Base-by-base conservation (phyloP, 345 rosid genomes). In the Pistacia atlantica region DNA sequence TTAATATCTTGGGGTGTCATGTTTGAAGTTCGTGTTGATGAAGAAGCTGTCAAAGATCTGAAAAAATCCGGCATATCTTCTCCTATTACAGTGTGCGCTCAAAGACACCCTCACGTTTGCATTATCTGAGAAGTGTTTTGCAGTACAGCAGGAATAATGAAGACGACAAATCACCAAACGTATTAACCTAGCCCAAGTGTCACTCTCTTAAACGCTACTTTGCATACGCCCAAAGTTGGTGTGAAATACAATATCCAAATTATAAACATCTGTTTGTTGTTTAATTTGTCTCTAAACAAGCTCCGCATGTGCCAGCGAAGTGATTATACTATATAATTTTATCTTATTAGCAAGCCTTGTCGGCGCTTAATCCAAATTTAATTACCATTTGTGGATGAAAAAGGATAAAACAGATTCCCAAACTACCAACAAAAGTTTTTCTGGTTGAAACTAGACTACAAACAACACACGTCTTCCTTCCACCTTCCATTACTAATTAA, bases 31-130 rank as follows among this genome's bases (percentile, higher is more conserved):
- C 35, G 12, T 13, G 33, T 6, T 3, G 7, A 25, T 28, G 33
- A 8, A 33, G 45, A 72, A 48, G 69, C 76, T 49, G 76, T 73
- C 76, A 12, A 61, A 31, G 59, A 48, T 63, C 61, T 49, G 42
- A 46, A 31, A 31, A 46, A 31, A 48, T 48, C 75, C 42, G 10
- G 66, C 68, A 31, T 60, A 73, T 46, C 66, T 59, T 42, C 54
- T 14, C 37, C 8, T 12, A 4, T 13, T 20, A 4, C 57, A 3
- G 42, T 6, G 37, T 46, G 33, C 64, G 52, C 60, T 33, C 5
- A 20, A 70, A 60, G 81, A 82, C 75, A 79, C 55, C 28, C 80
- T 63, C 78, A 77, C 76, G 78, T 77, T 76, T 63, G 82, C 80
- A 72, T 65, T 75, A 71, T 75, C 72, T 64, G 57, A 72, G 61